Conservation (phyloP, 2,329 filamentous ascomycete species). For the Aspergillus versicolor region DNA sequence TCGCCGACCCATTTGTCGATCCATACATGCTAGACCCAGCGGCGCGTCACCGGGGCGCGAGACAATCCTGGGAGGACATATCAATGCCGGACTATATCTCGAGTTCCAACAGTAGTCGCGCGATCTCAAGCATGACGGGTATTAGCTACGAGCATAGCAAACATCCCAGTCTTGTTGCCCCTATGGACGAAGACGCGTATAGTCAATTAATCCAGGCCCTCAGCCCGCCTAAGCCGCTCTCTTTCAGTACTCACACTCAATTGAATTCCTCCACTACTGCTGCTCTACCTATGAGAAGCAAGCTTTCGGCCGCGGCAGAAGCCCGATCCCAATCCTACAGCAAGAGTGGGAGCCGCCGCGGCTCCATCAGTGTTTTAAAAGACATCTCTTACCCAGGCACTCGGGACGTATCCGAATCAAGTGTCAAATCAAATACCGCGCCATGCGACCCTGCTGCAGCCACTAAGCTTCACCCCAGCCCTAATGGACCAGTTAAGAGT, state of each 20-base stretch:
- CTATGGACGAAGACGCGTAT: conserved; percentile 39
- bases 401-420: conserved; percentile 35
- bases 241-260: conserved; percentile 30
- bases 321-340: conserved; percentile 28
- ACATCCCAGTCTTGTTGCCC: conserved; percentile 33
- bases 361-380: conserved; percentile 21
- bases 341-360: conserved; percentile 19
- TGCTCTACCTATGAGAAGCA: conserved; percentile 20
- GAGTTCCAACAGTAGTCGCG: conserved; percentile 40
- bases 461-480: conserved; percentile 31
- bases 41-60: conserved; percentile 30
- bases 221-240: conserved; percentile 33
- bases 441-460: conserved; percentile 16
- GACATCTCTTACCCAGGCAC: conserved; percentile 31
- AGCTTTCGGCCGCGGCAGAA: conserved; percentile 30
- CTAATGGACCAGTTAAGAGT: conserved; percentile 31
- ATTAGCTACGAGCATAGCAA: conserved; percentile 45
- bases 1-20: conserved; percentile 45
- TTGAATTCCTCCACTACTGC: conserved; percentile 31
- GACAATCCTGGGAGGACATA: conserved; percentile 45
- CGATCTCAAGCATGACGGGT: conserved; percentile 42
- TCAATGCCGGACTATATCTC: conserved; percentile 52
- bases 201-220: conserved; percentile 38
- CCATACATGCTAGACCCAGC: conserved; percentile 30
- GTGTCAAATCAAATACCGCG: conserved; percentile 24